Evolutionary conservation across 176 grass and related monocot species (phyloP).

Genomic region (Juncus inflexus): DNA sequence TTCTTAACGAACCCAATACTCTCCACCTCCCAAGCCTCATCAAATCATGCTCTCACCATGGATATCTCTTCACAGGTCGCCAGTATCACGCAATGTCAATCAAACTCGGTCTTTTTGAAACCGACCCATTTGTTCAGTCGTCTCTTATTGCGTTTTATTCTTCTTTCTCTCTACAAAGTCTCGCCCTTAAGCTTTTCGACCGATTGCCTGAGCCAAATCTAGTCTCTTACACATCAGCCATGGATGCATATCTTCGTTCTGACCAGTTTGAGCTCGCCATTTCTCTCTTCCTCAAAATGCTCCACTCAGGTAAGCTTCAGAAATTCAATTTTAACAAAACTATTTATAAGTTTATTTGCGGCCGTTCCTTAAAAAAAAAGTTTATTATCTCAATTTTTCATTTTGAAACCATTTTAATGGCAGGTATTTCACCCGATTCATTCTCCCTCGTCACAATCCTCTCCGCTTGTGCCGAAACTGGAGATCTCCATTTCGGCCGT

Average conservation of each 20-base stretch:
- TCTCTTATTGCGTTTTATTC: slow-evolving; percentile 63
- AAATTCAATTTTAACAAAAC: slow-evolving; percentile 41
- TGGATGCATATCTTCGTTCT: slow-evolving; percentile 35
- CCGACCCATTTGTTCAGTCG: slow-evolving; percentile 61
- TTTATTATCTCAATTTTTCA: not conserved
- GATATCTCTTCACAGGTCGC: slow-evolving; percentile 29
- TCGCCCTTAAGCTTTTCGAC: slow-evolving; percentile 45
- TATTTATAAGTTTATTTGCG: not conserved
- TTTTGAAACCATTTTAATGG: slow-evolving; percentile 42
- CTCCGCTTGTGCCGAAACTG: slow-evolving; percentile 52
- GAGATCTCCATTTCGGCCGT: slow-evolving; percentile 55
- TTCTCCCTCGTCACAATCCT: slow-evolving; percentile 46
- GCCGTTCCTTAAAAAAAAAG: slow-evolving; percentile 17
- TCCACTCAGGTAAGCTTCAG: slow-evolving; percentile 19
- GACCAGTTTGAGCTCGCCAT: slow-evolving; percentile 25
- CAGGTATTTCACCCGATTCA: slow-evolving; percentile 36
- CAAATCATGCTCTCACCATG: slow-evolving; percentile 35
- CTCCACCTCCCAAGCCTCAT: slow-evolving; percentile 48
- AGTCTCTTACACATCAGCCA: slow-evolving; percentile 58
- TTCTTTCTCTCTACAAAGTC: slow-evolving; percentile 9
- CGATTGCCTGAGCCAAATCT: slow-evolving; percentile 27
- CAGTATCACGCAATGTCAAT: slow-evolving; percentile 54
- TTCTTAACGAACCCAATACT: not conserved
- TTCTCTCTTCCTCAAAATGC: slow-evolving; percentile 48
- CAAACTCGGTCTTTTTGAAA: slow-evolving; percentile 46